Evolutionary conservation across 805 yeast genomes (phyloP).

Genomic region (Kluyveromyces siamensis): DNA sequence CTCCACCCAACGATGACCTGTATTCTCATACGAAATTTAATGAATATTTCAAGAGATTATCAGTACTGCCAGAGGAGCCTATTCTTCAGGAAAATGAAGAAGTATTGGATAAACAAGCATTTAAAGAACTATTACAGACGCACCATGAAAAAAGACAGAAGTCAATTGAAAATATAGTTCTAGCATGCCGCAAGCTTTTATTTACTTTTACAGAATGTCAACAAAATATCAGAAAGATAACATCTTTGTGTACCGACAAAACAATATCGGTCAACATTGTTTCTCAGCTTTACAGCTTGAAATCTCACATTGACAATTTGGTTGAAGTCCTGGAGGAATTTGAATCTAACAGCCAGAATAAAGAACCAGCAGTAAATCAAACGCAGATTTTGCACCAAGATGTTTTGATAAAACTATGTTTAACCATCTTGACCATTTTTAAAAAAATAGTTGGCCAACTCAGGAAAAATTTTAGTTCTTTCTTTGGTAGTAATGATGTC

Average conservation of each 20-base stretch:
- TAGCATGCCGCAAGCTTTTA: slow-evolving; percentile 46
- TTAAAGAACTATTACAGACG: slow-evolving; percentile 1
- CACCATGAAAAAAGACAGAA: slow-evolving; percentile 10
- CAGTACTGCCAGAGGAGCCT: slow-evolving; percentile 49
- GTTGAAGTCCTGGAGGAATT: slow-evolving; percentile 50
- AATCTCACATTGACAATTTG: slow-evolving; percentile 45
- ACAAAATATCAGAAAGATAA: slow-evolving; percentile 45
- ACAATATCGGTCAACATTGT: slow-evolving; percentile 46
- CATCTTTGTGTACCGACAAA: slow-evolving; percentile 50
- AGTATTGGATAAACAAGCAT: background rate
- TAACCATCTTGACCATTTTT: slow-evolving; percentile 37
- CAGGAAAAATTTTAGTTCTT: slow-evolving; percentile 37
- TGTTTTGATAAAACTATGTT: slow-evolving; percentile 30
- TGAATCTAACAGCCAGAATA: slow-evolving; percentile 23
- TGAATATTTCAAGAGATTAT: slow-evolving; percentile 57
- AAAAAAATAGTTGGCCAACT: slow-evolving; percentile 41
- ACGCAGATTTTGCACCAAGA: slow-evolving; percentile 20
- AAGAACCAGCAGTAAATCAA: slow-evolving; percentile 5
- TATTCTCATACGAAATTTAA: slow-evolving; percentile 37
- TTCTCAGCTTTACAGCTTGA: slow-evolving; percentile 41
- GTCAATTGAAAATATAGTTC: slow-evolving; percentile 25
- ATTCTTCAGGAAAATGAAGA: slow-evolving; percentile 13
- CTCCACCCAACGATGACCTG: slow-evolving; percentile 10
- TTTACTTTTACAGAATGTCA: slow-evolving; percentile 60
- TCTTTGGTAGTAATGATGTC: slow-evolving; percentile 51